phyloP scores from a whole-genome alignment of 2,329 filamentous ascomycete genomes.

The Claviceps lovelessii region DNA sequence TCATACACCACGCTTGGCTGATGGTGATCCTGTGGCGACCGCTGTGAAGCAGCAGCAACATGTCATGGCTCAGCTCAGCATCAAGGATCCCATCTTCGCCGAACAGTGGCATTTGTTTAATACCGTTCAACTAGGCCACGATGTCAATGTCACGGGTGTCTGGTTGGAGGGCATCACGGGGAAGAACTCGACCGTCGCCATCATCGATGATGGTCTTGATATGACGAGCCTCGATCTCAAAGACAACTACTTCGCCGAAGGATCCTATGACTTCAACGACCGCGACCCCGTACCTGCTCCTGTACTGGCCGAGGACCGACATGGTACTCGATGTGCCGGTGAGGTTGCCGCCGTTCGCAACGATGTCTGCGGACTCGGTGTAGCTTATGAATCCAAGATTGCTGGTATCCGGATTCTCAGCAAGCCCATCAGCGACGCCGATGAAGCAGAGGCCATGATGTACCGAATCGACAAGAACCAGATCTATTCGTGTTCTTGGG shows the following conservation, averaged over 20 bases:
- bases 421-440: conserved; percentile 76
- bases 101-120: conserved; percentile 97
- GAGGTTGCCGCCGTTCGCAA: conserved; percentile 89
- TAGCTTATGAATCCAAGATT: conserved; percentile 83
- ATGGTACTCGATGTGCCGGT: conserved; percentile 88
- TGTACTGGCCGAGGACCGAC: conserved; percentile 67
- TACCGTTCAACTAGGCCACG: conserved; percentile 63
- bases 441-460: conserved; percentile 86
- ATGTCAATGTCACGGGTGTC: conserved; percentile 89
- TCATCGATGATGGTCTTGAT: conserved; percentile 91
- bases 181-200: conserved; percentile 75
- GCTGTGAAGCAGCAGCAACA: conserved; percentile 44
- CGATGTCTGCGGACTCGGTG: conserved; percentile 85
- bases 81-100: conserved; percentile 77
- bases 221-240: conserved; percentile 90
- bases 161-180: conserved; percentile 89
- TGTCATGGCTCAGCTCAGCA: conserved; percentile 53
- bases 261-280: conserved; percentile 96
- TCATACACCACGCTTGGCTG: conserved; percentile 9
- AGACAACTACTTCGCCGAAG: conserved; percentile 82
- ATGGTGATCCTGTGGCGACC: conserved; percentile 13
- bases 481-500: conserved; percentile 98
- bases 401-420: conserved; percentile 87
- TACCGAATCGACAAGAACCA: conserved; percentile 84
- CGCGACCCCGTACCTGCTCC: conserved; percentile 64